Base-by-base conservation (phyloP, 1,284 basidiomycete species). In the Cutaneotrichosporon dermatis region DNA sequence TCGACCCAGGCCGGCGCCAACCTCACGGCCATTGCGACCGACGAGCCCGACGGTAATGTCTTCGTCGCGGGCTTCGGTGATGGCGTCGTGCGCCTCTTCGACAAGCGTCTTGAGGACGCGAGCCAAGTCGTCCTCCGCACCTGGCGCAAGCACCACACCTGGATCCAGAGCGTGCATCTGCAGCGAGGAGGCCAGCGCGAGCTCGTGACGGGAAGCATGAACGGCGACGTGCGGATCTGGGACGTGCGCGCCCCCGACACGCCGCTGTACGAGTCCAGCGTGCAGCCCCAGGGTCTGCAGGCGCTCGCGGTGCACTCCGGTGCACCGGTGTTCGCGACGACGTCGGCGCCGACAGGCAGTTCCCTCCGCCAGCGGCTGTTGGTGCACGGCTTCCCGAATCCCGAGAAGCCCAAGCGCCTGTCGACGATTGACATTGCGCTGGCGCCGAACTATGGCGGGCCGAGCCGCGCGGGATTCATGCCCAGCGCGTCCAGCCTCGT, bases 51-150 rank as follows among this genome's bases (percentile, higher is more conserved):
- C 40, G 84, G 88, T 0, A 88, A 90, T 57, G 86, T 88, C 7
- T 93, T 97, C 75, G 82, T 91, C 16, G 90, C 92, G 3, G 88
- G 93, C 54, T 98, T 98, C 73, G 95, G 90, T 2, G 92, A 99
- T 76, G 96, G 96, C 7, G 83, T 84, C 3, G 85, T 99, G 39
- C 88, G 91, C 66, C 81, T 98, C 1, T 98, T 95, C 76, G 96
- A 99, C 79, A 87, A 90, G 48, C 85, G 96, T 11, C 79, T 92
- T 37, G 86, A 90, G 61, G 87, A 91, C 56, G 88, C 92, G 15
- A 86, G 90, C 59, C 85, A 89, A n/a, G 86, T 94, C 45, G 88
- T 95, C 5, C 55, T 76, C 45, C 81, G 89, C 51, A 84, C 86
- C 4, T 97, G 90, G 76, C 80, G 84, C 49, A 88, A 90, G 53